Base-by-base conservation (phyloP, 208 protist genomes). In the Trypanosoma conorhini region DNA sequence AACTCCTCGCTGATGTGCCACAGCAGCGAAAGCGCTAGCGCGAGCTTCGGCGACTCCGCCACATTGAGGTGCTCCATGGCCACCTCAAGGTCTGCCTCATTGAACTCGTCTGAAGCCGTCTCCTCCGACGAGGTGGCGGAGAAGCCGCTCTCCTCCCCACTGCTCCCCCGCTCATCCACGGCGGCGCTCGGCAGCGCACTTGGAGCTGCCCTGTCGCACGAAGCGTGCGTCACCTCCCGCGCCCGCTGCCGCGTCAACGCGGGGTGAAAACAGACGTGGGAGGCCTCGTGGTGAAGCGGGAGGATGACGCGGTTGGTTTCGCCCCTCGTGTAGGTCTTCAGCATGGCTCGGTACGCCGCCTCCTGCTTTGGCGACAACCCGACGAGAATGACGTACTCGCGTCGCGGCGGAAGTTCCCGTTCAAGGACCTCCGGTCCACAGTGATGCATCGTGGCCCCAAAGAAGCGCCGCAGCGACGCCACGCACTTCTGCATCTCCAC, bases 401-500 rank as follows among this genome's bases (percentile, higher is more conserved):
- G 62, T 1, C 88, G 86, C 33, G 76, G 70, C 13, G 91, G 91
- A 62, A 96, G 83, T 24, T 79, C 80, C 0, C 62, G 61, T 33
- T 80, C 88, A 48, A 96, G 77, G 33, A 94, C 80, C 57, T 94
- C 86, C 26, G 87, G 80, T 2, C 88, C 91, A 62, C 83, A 87
- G 69, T 87, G 83, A 72, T 96, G 88, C 22, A 90, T 85, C 7
- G 79, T 83, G 30, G 68, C 51, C 8, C 73, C 72, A 62, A 96
- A 93, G 74, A 87, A 89, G 1, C 73, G 72, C 9, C 89, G 87
- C 50, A 95, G 62, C 28, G 89, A 82, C 0, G 83, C 80, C 4
- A 94, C 83, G 48, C 89, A 91, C 38, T 78, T 70, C 67, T 93
- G 83, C 89, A 94, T 92, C 71, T 94, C 83, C n/a, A 70, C 12